These are phyloP conservation scores for Leishmania braziliensis DNA, from an alignment of 208 protist genomes.

Conservation along the genomic window DNA sequence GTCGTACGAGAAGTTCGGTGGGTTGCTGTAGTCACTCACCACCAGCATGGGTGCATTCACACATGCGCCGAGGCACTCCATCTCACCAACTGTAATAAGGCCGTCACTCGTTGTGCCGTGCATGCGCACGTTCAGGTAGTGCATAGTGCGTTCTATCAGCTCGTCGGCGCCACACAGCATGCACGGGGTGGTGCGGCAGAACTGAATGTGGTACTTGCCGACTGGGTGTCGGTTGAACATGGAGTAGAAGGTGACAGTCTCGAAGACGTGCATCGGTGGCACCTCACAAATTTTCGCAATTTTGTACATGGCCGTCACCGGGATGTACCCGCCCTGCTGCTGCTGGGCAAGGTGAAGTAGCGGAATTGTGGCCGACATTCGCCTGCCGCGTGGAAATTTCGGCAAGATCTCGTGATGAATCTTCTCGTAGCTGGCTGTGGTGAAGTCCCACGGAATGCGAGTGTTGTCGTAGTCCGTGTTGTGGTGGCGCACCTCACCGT, in stretches of 20 bases:
- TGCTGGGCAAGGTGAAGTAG: constrained; percentile 91
- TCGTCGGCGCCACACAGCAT: constrained; percentile 93
- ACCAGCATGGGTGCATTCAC: constrained; percentile 95
- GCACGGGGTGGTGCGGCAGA: constrained; percentile 94
- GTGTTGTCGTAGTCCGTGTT: constrained; percentile 92
- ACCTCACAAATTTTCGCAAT: constrained; percentile 94
- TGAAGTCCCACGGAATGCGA: constrained; percentile 94
- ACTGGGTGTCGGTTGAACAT: constrained; percentile 96
- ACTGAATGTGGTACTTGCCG: constrained; percentile 94
- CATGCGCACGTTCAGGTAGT: constrained; percentile 85
- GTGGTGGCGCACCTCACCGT: constrained; percentile 85
- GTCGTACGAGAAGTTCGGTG: constrained; percentile 90
- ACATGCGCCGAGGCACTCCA: constrained; percentile 95
- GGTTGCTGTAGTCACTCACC: constrained; percentile 91
- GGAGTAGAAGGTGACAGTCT: constrained; percentile 94
- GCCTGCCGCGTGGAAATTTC: constrained; percentile 89
- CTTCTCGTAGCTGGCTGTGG: constrained; percentile 84
- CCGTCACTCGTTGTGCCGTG: constrained; percentile 87
- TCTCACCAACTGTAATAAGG: constrained; percentile 93
- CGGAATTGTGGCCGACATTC: constrained; percentile 84
- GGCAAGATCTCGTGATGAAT: constrained; percentile 91
- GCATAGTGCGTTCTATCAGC: constrained; percentile 76
- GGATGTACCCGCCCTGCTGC: constrained; percentile 93
- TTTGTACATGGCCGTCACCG: constrained; percentile 94
- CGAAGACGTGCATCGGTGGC: constrained; percentile 91